Percentiles rank a stretch among this genome's conserved stretches.
These are phyloP conservation scores for Chalciporus piperatus DNA, from an alignment of 768 basidiomycete genomes.

Conservation along the genomic window DNA sequence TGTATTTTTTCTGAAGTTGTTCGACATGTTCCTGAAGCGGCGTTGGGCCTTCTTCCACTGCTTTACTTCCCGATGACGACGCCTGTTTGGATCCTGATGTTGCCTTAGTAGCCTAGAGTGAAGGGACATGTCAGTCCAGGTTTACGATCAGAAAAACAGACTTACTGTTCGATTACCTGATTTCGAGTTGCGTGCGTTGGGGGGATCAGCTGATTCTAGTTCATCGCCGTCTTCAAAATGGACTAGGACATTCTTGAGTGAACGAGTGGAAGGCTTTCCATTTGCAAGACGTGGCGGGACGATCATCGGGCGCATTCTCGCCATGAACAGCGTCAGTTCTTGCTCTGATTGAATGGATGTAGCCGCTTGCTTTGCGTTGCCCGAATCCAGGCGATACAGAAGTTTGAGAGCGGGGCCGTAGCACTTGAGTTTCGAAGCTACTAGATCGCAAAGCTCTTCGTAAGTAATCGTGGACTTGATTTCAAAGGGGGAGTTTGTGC, in stretches of 20 bases:
- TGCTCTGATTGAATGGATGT: neutral
- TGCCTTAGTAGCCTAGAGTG: too few species aligned
- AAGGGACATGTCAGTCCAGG: too few species aligned
- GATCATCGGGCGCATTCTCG: neutral
- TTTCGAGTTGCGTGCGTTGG: too few species aligned
- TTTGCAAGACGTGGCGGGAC: neutral
- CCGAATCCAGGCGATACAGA: neutral
- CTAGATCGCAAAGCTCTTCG: neutral
- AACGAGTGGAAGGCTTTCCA: neutral
- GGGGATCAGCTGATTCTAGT: too few species aligned
- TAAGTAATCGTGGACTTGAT: neutral
- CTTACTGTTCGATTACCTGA: too few species aligned
- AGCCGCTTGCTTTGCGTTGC: neutral
- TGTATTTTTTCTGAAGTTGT: too few species aligned
- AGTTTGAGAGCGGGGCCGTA: neutral
- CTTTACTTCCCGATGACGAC: too few species aligned
- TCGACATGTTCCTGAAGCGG: too few species aligned
- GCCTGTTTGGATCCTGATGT: too few species aligned
- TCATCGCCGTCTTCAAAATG: too few species aligned
- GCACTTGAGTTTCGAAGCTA: neutral
- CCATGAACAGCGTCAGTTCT: neutral
- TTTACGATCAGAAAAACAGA: too few species aligned
- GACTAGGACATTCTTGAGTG: neutral
- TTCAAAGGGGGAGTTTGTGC: neutral
- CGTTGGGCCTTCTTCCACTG: too few species aligned